Percentiles rank a stretch among this genome's conserved stretches.
Conservation (phyloP, 352 stramenopile species). For the Globisporangium perplexum region DNA sequence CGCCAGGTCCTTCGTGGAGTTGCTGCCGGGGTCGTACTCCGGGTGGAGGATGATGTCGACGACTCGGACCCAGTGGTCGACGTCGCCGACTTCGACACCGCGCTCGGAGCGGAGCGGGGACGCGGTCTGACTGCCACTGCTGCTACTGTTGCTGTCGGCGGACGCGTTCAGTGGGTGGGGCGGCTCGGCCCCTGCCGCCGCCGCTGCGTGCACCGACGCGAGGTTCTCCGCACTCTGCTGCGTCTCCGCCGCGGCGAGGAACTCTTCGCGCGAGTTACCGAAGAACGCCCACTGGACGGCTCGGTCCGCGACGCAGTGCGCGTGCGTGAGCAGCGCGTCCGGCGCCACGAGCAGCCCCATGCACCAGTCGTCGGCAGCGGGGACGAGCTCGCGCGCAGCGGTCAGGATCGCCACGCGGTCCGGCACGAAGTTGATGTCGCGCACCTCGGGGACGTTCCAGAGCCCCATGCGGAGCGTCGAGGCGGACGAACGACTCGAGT, state of each 20-base stretch:
- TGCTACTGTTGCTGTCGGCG: constrained; percentile 5
- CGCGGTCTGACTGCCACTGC: background rate
- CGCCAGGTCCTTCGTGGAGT: constrained; percentile 15
- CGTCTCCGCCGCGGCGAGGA: constrained; percentile 4
- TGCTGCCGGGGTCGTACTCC: constrained; percentile 9
- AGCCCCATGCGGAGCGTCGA: background rate
- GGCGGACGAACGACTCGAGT: too few relatives aligned
- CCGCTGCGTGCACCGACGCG: too few relatives aligned
- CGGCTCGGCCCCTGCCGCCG: too few relatives aligned
- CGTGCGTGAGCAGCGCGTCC: constrained; percentile 24
- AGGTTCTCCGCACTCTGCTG: background rate
- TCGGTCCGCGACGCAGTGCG: constrained; percentile 14
- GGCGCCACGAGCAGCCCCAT: constrained; percentile 29
- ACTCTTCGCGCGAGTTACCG: constrained; percentile 6
- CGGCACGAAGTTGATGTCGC: background rate
- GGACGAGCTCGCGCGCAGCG: background rate
- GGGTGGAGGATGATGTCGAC: constrained; percentile 15
- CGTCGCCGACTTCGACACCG: constrained; percentile 17
- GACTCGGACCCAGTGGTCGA: constrained; percentile 17
- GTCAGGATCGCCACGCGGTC: constrained; percentile 22
- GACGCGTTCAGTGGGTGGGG: too few relatives aligned
- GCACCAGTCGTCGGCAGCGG: constrained; percentile 14
- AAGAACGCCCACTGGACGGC: constrained; percentile 25
- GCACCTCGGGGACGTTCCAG: constrained; percentile 4
- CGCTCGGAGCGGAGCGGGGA: background rate